Percentiles rank a stretch among this genome's conserved stretches.
These are phyloP conservation scores for Medicago ruthenica DNA, from an alignment of 306 rosid genomes.

Conservation along the genomic window DNA sequence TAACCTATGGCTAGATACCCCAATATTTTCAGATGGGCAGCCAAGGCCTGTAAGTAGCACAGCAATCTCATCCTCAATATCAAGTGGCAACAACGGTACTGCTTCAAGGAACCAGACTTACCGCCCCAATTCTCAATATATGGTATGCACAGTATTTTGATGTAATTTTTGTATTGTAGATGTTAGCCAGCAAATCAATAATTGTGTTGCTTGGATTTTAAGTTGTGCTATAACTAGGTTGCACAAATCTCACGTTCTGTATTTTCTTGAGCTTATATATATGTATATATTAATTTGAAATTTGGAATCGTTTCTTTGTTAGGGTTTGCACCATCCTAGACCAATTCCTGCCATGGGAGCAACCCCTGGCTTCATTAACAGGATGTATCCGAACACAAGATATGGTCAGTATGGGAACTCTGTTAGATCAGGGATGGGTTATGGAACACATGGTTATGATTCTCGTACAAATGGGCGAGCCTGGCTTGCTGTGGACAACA, in stretches of 20 bases:
- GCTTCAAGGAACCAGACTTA: constrained; percentile 76
- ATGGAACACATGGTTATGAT: constrained; percentile 84
- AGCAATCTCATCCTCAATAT: constrained; percentile 58
- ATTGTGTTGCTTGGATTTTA: background rate
- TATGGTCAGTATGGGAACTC: constrained; percentile 79
- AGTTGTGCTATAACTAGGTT: background rate
- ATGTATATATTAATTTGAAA: background rate
- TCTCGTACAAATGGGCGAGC: constrained; percentile 73
- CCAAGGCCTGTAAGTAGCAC: constrained; percentile 71
- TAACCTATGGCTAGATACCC: constrained; percentile 71
- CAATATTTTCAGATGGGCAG: constrained; percentile 85
- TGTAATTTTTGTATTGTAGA: background rate
- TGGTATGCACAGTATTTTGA: constrained; percentile 51
- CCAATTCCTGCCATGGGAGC: constrained; percentile 80
- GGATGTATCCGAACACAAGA: constrained; percentile 79
- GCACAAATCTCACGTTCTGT: too few relatives aligned
- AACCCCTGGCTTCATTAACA: constrained; percentile 65
- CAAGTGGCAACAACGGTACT: constrained; percentile 54
- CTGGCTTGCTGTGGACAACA: constrained; percentile 86
- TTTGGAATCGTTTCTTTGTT: background rate
- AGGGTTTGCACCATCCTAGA: constrained; percentile 95
- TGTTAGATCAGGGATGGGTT: constrained; percentile 83
- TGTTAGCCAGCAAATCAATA: background rate
- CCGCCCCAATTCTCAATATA: constrained; percentile 78
- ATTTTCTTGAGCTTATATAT: background rate